These are phyloP conservation scores for Lichtheimia hyalospora DNA, from an alignment of 371 early-diverging fungal genomes.

Conservation along the genomic window DNA sequence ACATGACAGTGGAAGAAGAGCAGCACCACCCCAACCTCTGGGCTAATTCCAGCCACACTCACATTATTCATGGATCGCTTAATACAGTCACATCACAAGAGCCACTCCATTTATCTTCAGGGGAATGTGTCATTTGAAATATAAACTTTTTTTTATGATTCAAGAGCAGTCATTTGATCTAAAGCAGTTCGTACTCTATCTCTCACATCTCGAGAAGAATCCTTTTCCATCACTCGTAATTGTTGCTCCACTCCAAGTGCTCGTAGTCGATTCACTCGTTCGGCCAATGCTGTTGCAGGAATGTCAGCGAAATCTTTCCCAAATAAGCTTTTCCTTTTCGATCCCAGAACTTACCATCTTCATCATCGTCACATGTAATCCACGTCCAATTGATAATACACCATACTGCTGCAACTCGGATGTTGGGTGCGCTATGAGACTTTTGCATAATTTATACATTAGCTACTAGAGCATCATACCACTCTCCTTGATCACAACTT, in stretches of 20 bases:
- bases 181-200: conserved; percentile 76
- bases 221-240: conserved; percentile 53
- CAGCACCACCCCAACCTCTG: too few species aligned
- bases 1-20: conserved; percentile 2
- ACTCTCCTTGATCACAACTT: conserved; percentile 7
- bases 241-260: conserved; percentile 63
- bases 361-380: conserved; percentile 59
- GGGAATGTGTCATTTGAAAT: not conserved
- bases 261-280: conserved; percentile 28
- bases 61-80: too few species aligned
- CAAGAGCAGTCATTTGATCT: conserved; percentile 45
- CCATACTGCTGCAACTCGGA: conserved; percentile 81
- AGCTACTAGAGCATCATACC: too few species aligned
- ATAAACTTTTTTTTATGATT: conserved; percentile 3
- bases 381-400: conserved; percentile 84
- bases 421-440: conserved; percentile 59
- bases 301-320: conserved; percentile 7
- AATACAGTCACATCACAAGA: too few species aligned
- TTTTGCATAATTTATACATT: too few species aligned
- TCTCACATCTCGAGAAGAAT: conserved; percentile 68
- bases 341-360: conserved; percentile 31
- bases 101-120: too few species aligned
- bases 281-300: conserved; percentile 8
- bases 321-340: not conserved
- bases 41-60: too few species aligned